A percentile compares a stretch with the other conserved stretches of the same genome.
Conservation (phyloP, 345 rosid species). For the Eucalyptus melliodora region DNA sequence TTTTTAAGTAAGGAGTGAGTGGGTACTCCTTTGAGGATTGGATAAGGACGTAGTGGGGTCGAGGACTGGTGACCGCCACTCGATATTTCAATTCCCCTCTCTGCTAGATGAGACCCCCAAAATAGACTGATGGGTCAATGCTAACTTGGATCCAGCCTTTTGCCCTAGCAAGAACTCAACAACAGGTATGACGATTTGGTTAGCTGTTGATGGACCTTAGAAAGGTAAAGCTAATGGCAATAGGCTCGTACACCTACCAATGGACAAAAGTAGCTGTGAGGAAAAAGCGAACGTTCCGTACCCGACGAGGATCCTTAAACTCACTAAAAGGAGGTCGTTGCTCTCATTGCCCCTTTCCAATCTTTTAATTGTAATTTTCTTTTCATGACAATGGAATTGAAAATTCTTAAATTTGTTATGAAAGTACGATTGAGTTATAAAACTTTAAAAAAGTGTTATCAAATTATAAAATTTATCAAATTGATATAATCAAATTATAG, state of each 20-base stretch:
- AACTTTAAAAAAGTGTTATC: accelerated
- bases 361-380: not conserved
- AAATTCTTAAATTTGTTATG: too few species aligned
- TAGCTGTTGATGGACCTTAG: not conserved
- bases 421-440: too few species aligned
- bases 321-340: not conserved
- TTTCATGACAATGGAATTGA: accelerated
- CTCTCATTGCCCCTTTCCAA: not conserved
- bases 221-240: not conserved
- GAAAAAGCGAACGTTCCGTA: not conserved
- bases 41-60: not conserved
- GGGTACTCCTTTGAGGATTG: not conserved
- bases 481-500: accelerated
- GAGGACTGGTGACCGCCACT: not conserved
- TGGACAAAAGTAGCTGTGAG: not conserved
- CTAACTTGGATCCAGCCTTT: not conserved
- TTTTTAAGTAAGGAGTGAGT: not conserved
- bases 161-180: not conserved
- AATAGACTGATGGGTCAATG: not conserved
- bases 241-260: not conserved
- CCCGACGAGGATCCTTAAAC: not conserved
- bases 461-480: too few species aligned
- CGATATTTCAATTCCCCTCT: not conserved
- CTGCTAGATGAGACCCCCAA: not conserved
- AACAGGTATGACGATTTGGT: not conserved